Evolutionary conservation across 768 basidiomycete genomes (phyloP).

Genomic region (Solioccasus polychromus): DNA sequence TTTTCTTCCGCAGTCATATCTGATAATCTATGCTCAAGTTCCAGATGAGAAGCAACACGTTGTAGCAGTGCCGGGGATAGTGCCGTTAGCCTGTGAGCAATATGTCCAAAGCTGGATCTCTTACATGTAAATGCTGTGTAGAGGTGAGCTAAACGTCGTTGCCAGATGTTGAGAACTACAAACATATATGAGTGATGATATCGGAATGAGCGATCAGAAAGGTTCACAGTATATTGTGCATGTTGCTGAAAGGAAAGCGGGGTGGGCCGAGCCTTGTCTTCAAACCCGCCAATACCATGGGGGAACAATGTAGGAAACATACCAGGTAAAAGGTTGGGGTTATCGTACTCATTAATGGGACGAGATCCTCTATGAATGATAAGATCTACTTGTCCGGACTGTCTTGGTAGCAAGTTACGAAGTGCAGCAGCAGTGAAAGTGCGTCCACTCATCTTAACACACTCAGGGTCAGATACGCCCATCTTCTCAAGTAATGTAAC

Average conservation of each 20-base stretch:
- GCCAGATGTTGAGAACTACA: too few relatives aligned
- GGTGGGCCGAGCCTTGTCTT: slow-evolving; percentile 6
- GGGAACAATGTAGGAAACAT: slow-evolving; percentile 34
- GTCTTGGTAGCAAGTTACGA: slow-evolving; percentile 13
- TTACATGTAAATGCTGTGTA: too few relatives aligned
- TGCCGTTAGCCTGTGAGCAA: too few relatives aligned
- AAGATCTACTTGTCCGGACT: slow-evolving; percentile 18
- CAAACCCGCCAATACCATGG: slow-evolving; percentile 31
- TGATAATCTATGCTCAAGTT: neutral
- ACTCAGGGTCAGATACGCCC: slow-evolving; percentile 32
- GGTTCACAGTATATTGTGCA: too few relatives aligned
- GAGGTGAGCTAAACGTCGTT: too few relatives aligned
- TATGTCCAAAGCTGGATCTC: too few relatives aligned
- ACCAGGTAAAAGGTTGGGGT: slow-evolving; percentile 29
- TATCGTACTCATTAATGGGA: slow-evolving; percentile 31
- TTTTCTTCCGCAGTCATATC: neutral
- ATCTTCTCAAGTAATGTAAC: slow-evolving; percentile 23
- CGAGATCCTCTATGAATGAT: slow-evolving; percentile 16
- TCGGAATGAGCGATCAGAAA: too few relatives aligned
- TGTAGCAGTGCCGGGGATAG: too few relatives aligned
- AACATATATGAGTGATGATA: too few relatives aligned
- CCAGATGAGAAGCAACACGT: neutral
- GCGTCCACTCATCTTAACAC: slow-evolving; percentile 18
- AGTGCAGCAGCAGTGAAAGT: slow-evolving; percentile 26
- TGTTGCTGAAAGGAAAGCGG: too few relatives aligned